phyloP scores from a whole-genome alignment of 2,329 filamentous ascomycete species.

The Helotiales sp. region DNA sequence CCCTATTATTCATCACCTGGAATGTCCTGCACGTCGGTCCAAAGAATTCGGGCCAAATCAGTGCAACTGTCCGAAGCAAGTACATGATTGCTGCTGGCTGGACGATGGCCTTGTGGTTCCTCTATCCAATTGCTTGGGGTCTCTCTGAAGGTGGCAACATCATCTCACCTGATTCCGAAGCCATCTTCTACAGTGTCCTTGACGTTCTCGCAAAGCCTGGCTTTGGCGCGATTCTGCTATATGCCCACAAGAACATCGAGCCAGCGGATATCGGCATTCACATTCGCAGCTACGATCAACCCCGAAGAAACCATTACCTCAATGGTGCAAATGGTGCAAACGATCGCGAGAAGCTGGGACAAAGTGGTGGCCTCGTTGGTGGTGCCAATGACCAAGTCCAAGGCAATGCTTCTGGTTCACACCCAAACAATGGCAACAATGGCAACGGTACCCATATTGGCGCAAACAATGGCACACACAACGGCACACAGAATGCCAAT shows the following conservation, averaged over 20 bases:
- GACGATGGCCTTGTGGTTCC: slow-evolving; percentile 65
- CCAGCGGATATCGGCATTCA: slow-evolving; percentile 59
- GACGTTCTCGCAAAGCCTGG: slow-evolving; percentile 68
- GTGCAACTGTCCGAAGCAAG: slow-evolving; percentile 51
- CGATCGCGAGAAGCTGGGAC: background rate
- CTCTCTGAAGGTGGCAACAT: slow-evolving; percentile 67
- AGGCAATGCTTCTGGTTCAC: background rate
- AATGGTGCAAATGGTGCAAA: background rate
- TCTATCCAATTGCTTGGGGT: slow-evolving; percentile 70
- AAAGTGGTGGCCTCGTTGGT: background rate
- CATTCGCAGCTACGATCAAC: slow-evolving; percentile 41
- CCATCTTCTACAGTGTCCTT: slow-evolving; percentile 69
- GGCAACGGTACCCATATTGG: background rate
- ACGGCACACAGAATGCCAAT: no score
- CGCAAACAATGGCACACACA: background rate
- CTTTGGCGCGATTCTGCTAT: slow-evolving; percentile 63
- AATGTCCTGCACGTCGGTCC: slow-evolving; percentile 61
- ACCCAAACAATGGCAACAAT: background rate
- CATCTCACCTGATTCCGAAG: slow-evolving; percentile 69
- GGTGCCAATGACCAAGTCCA: background rate
- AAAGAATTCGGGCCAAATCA: slow-evolving; percentile 59
- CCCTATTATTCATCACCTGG: slow-evolving; percentile 65
- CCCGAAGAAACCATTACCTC: background rate
- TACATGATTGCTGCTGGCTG: slow-evolving; percentile 62
- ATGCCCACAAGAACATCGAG: slow-evolving; percentile 66